A percentile compares a stretch with the other conserved stretches of the same genome.
These are phyloP conservation scores for Globisporangium polare DNA, from an alignment of 352 stramenopile species.

Conservation along the genomic window DNA sequence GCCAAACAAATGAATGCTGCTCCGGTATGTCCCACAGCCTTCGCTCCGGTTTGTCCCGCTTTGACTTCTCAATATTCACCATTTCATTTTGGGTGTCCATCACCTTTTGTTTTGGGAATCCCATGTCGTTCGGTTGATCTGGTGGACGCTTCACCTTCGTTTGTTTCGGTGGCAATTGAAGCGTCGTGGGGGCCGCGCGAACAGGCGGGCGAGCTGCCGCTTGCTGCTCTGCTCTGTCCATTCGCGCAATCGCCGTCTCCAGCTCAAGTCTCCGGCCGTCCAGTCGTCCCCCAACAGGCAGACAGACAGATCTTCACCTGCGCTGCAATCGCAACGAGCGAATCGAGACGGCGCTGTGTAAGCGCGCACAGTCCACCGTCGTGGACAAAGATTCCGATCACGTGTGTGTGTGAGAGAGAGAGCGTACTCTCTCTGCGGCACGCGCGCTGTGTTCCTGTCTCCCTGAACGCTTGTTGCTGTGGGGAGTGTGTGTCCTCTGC, in stretches of 20 bases:
- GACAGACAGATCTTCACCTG: not conserved
- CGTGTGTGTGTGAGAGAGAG: not conserved
- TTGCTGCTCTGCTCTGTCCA: slow-evolving; percentile 1
- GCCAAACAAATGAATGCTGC: no score
- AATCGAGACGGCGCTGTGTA: not conserved
- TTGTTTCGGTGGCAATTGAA: no score
- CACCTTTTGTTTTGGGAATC: no score
- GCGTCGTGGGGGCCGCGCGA: slow-evolving; percentile 35
- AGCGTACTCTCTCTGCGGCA: not conserved
- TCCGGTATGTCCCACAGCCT: no score
- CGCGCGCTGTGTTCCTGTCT: not conserved
- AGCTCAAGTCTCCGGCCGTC: not conserved
- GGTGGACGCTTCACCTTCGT: no score
- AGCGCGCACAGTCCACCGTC: not conserved
- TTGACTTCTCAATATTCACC: no score
- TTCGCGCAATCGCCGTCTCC: not conserved
- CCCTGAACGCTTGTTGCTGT: slow-evolving; percentile 6
- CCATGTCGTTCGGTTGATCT: no score
- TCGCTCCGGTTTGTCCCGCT: no score
- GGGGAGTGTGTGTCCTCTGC: not conserved
- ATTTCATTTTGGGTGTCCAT: no score
- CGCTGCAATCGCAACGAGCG: no score
- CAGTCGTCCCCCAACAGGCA: not conserved
- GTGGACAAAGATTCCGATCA: not conserved
- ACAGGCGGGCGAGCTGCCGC: slow-evolving; percentile 12